Evolutionary conservation across 768 basidiomycete genomes (phyloP), one percentile per base, ranked within the genome.

Genomic region (Paxillus ammoniavirescens): DNA sequence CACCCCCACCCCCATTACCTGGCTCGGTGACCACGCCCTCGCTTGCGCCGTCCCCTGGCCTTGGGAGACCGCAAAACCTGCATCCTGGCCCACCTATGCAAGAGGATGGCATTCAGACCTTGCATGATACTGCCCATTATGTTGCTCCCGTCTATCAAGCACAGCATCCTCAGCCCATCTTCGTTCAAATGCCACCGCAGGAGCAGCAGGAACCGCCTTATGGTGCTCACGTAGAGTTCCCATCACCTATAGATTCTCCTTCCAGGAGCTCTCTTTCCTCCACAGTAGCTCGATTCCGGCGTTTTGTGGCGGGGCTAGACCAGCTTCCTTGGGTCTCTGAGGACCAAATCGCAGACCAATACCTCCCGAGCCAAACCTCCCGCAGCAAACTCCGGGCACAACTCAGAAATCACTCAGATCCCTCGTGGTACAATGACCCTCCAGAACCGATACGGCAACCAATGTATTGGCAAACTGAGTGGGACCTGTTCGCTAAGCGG

Each of bases 271-370:
- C 57, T 1, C 49, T 46, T 23, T 30, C 52, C 23, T 67, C 68
- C 9, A n/a, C 75, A 66, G 17, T 76, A 21, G 53, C 66, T 5
- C 75, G 75, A 4, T 7, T 78, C 17, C 63, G 67, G 6, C 63
- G 69, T 13, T 72, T 80, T 47, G 45, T 75, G 8, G 49, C 61
- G 3, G 60, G 59, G 5, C n/a, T 81, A 13, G 70, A 76, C 28
- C 55, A 58, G 0, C 68, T 81, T 1, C 80, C 80, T 3, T 81
- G 80, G 80, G 59, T 78, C 1, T 66, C 73, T 0, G 59, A 65
- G 0, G 65, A 69, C 3, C 74, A 77, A 36, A 73, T 77, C 44
- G 77, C 77, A 3, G 67, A 69, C 18, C 74, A 75, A 53, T 79
- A 80, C 57, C 66, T 76, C 52, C 78, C 79, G 0, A 72, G 73